These are phyloP conservation scores for Noccaea bulbosa DNA, from an alignment of 345 rosid species.

Conservation along the genomic window DNA sequence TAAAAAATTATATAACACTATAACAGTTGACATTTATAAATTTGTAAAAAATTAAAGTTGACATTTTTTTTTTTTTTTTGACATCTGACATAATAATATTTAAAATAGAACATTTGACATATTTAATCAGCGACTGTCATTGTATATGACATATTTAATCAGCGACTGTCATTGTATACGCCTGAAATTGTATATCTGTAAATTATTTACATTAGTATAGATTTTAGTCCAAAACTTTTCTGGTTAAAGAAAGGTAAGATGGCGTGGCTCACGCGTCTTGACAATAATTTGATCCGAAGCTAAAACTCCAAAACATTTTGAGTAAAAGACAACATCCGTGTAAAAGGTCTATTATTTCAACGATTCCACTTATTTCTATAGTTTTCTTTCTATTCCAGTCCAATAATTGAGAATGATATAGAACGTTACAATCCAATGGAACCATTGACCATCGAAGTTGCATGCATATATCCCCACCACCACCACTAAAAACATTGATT, in stretches of 20 bases:
- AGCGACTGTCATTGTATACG: background rate
- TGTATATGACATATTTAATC: background rate
- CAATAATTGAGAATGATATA: background rate
- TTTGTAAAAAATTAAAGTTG: too few species aligned
- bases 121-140: background rate
- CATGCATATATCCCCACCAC: background rate
- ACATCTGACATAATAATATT: too few species aligned
- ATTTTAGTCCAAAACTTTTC: constrained; percentile 9
- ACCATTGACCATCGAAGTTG: constrained; percentile 10
- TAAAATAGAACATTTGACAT: too few species aligned
- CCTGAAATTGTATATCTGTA: background rate
- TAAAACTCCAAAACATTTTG: constrained; percentile 15
- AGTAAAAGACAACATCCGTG: constrained; percentile 33
- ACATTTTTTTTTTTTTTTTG: too few species aligned
- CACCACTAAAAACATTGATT: background rate
- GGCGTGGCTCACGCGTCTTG: constrained; percentile 26
- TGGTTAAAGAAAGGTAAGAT: background rate
- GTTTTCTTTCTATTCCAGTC: constrained; percentile 1
- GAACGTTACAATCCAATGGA: constrained; percentile 15
- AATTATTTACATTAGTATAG: background rate
- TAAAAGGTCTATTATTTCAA: constrained; percentile 37
- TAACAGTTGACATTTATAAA: too few species aligned
- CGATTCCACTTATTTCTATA: constrained; percentile 25
- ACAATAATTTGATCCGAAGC: constrained; percentile 8
- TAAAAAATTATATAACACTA: too few species aligned